phyloP scores from a whole-genome alignment of 2,329 filamentous ascomycete species.

The Cytospora leucostoma region DNA sequence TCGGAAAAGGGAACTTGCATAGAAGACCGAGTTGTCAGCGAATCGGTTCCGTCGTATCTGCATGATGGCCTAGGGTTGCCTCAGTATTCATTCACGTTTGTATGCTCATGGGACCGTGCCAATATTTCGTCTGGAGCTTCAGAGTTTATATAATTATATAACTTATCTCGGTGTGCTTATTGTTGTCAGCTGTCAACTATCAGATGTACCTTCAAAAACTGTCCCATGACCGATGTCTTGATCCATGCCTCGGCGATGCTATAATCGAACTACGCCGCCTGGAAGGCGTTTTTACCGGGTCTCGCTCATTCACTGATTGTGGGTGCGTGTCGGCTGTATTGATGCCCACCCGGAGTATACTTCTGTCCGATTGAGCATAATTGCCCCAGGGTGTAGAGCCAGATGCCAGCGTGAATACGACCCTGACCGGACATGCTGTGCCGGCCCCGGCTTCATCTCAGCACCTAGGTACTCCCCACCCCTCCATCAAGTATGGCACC shows the following conservation, averaged over 20 bases:
- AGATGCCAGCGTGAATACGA: neutral
- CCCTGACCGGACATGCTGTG: neutral
- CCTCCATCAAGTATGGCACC: no score
- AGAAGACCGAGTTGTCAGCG: neutral
- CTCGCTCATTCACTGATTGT: neutral
- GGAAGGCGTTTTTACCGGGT: neutral
- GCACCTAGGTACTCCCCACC: neutral
- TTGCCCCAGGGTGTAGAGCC: no score
- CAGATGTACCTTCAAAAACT: no score
- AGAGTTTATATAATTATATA: neutral
- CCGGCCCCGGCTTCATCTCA: neutral
- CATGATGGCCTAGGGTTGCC: neutral
- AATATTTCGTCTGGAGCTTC: neutral
- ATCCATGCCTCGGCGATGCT: neutral
- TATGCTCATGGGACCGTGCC: neutral
- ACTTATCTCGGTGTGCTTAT: neutral
- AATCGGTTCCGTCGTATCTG: neutral
- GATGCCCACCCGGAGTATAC: neutral
- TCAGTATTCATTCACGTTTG: neutral
- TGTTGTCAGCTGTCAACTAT: neutral
- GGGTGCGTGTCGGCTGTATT: no score
- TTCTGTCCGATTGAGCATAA: neutral
- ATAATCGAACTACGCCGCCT: neutral
- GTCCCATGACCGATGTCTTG: neutral
- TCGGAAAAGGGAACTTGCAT: neutral